Conservation (phyloP, 1,139 yeast species). For the Suhomyces bribrorum region DNA sequence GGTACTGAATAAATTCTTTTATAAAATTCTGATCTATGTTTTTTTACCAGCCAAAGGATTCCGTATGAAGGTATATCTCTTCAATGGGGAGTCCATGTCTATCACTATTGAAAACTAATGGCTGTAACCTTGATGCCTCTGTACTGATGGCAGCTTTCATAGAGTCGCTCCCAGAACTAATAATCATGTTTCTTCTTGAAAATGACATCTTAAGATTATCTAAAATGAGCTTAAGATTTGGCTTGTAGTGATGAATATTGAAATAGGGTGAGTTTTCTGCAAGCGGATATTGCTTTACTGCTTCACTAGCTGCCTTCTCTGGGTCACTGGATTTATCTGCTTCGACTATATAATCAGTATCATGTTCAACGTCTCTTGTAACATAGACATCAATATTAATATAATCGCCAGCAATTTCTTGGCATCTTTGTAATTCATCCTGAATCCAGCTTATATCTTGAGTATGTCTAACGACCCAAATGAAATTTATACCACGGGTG, state of each 20-base stretch:
- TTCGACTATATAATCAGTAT: not conserved
- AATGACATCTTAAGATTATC: slow-evolving; percentile 23
- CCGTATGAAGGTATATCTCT: slow-evolving; percentile 61
- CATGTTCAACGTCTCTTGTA: slow-evolving; percentile 4
- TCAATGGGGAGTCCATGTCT: slow-evolving; percentile 29
- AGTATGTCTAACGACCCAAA: slow-evolving; percentile 50
- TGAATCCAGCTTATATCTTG: slow-evolving; percentile 48
- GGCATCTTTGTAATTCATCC: slow-evolving; percentile 38
- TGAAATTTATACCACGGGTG: slow-evolving; percentile 38
- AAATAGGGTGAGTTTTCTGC: slow-evolving; percentile 13
- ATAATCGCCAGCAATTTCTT: slow-evolving; percentile 24
- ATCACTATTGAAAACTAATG: slow-evolving; percentile 34
- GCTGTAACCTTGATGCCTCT: slow-evolving; percentile 42
- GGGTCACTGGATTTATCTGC: not conserved
- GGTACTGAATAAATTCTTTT: no score
- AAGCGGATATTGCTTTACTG: slow-evolving; percentile 4
- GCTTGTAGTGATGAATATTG: slow-evolving; percentile 33
- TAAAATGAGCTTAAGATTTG: slow-evolving; percentile 29
- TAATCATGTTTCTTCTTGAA: slow-evolving; percentile 44
- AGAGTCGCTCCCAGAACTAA: slow-evolving; percentile 55
- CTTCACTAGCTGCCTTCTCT: not conserved
- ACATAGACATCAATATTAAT: slow-evolving; percentile 33
- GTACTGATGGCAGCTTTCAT: slow-evolving; percentile 47
- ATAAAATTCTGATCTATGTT: no score
- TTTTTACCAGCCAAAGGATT: slow-evolving; percentile 59